Evolutionary conservation across 352 stramenopile genomes (phyloP), one percentile per base, ranked within the genome.

Genomic region (Phytophthora europaea): DNA sequence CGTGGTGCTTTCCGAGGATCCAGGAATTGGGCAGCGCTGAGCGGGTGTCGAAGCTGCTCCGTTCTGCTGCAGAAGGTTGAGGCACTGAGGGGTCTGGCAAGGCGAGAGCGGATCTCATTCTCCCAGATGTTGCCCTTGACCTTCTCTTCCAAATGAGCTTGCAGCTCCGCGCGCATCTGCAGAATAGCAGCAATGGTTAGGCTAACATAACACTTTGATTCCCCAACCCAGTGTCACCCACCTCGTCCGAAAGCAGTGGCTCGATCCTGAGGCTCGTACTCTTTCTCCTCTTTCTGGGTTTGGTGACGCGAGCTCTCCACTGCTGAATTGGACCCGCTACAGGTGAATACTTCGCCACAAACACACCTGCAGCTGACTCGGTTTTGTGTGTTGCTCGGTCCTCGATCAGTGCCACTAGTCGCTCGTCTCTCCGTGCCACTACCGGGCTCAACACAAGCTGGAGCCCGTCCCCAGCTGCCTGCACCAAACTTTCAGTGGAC

Each of bases 81-180:
- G 8, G 83, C 81, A 67, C 81, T 87, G 2, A 91, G 72, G 26
- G 83, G 83, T 34, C 83, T 73, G 15, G 81, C 81, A 6, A 91
- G 73, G 5, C 60, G 60, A 15, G 83, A 91, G 0, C 83, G 79
- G 15, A 91, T 70, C 57, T 91, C 81, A 48, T 87, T 86, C 18
- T 87, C 68, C 83, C 83, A 91, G 13, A 87, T 79, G 18, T 77
- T 45, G 16, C 83, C 83, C n/a, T 77, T 72, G 40, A 87, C 79
- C 38, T 85, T 85, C 7, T 65, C 61, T 53, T 79, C 57, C 12
- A 91, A 40, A 31, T 91, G 81, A 6, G 34, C 55, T 26, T 78
- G 65, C 1, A 91, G 60, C 47, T 75, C 78, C 2, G 18, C 16
- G 10, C 59, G 69, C 79, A 90, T 90, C 83, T 89, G 65, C 13